Evolutionary conservation across 257 asterid genomes (phyloP), one percentile per base, ranked within the genome.

Genomic region (Penstemon barbatus): DNA sequence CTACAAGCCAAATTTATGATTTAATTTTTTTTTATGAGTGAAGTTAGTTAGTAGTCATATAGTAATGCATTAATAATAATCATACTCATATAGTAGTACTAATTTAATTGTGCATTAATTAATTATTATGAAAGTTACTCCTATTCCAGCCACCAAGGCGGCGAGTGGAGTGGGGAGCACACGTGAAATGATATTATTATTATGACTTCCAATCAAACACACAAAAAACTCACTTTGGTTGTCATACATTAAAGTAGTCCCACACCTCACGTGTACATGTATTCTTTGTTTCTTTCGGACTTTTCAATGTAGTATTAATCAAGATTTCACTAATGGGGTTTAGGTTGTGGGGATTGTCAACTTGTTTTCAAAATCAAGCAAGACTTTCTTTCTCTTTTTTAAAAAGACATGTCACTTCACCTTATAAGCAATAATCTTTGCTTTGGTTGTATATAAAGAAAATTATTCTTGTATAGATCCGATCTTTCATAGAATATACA

Each of bases 111-210:
- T 15, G 18, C 18, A 15, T 15, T 3, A 12, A 45, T 44, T 43
- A 43, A 49, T 65, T 19, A 65, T 7, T 53, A 8, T 5, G 52
- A 11, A n/a, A 61, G 11, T 13, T 41, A 9, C 9, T 9, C 13
- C 6, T 18, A 3, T 46, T 68, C 82, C 82, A 57, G 42, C 42
- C 82, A 73, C 39, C 79, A 59, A 73, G 79, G 50, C 79, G 82
- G 76, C 82, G 74, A 65, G 66, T 69, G 61, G 53, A 64, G 70
- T 78, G 68, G 74, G 65, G 57, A 48, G 38, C 76, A 77, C 82
- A 78, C 82, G 76, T 78, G 82, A 64, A 38, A 12, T 7, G 6
- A 39, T 5, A 57, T 50, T 11, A 25, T 4, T 37, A 33, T 15
- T 13, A 59, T 40, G 11, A 60, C 25, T 19, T 67, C 59, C 44